Conservation (phyloP, 2,329 filamentous ascomycete genomes). For the Endoconidiophora polonica region DNA sequence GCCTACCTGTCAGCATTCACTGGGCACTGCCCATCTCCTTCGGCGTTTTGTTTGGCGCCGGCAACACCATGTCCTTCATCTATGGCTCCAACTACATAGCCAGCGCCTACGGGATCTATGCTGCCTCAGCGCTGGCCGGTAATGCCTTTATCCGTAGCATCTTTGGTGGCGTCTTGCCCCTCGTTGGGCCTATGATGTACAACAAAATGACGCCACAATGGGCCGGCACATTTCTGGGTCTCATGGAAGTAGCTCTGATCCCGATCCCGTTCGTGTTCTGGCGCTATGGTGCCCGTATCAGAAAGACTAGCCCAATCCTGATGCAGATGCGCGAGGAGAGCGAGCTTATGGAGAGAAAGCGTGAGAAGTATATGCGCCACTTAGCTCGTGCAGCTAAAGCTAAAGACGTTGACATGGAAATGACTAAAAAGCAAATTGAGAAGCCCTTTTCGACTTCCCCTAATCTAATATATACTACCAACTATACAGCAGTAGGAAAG, state of each 20-base stretch:
- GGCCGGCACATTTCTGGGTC: conserved; percentile 59
- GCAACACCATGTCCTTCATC: conserved; percentile 66
- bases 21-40: conserved; percentile 69
- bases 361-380: conserved; percentile 4
- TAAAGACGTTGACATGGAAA: background rate
- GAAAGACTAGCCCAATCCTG: conserved; percentile 33
- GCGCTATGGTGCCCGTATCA: conserved; percentile 36
- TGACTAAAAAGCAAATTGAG: background rate
- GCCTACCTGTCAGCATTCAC: conserved; percentile 57
- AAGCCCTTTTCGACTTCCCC: no score
- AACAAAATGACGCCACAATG: conserved; percentile 52
- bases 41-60: conserved; percentile 62
- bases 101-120: conserved; percentile 63
- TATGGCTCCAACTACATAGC: conserved; percentile 70
- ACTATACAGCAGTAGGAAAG: no score
- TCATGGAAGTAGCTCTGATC: conserved; percentile 57
- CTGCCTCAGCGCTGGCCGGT: conserved; percentile 63
- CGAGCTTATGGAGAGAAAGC: conserved; percentile 17
- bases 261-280: conserved; percentile 73
- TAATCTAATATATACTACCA: no score
- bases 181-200: conserved; percentile 63
- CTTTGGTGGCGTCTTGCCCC: conserved; percentile 61
- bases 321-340: conserved; percentile 29
- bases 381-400: background rate
- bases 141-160: conserved; percentile 59